Base-by-base conservation (phyloP, 1,139 yeast genomes). In the Tardiomyces blankii region DNA sequence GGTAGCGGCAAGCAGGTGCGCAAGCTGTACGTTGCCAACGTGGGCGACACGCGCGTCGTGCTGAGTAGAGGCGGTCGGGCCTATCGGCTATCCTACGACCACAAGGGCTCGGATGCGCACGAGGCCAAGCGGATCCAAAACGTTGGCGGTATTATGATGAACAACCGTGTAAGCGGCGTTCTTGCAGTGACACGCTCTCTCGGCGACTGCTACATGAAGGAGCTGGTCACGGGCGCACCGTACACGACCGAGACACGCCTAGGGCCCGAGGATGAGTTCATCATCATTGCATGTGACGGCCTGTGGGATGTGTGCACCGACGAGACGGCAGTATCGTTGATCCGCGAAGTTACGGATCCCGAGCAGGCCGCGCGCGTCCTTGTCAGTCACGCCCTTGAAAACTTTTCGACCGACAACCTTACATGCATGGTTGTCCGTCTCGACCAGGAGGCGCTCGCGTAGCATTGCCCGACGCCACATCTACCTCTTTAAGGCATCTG, bases 191-290 rank as follows among this genome's bases (percentile, higher is more conserved):
- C 96, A 2, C 71, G 99, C 51, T 83, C 97, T 1, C 71, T 91
- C 40, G 99, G 98, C n/a, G 98, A 91, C 63, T 74, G 82, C 18
- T 89, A 87, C 64, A 83, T 91, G 80, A 94, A 93, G 62, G 85
- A 81, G 46, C 70, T 86, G 50, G 96, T 91, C 18, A 78, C 88
- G 35, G 96, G 96, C 0, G 78, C 80, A 46, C 99, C 98, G 0
- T 91, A 82, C 58, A 91, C 98, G 0, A 87, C 98, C 0, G 79
- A 88, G 43, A 88, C 95, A 0, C 86, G 80, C 57, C 72, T 93
- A 25, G 67, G 73, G 49, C 55, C 67, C 18, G 67, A 66, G 6
- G 95, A 86, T 60, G 77, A 81, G 52, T 83, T 82, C 58, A 63
- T 88, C 59, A 85, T 88, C 41, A 66, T 88, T 48, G 96, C 95